A percentile compares a stretch with the other conserved stretches of the same genome.
Conservation (phyloP, 108 stramenopile genomes). For the Fistulifera pelliculosa region DNA sequence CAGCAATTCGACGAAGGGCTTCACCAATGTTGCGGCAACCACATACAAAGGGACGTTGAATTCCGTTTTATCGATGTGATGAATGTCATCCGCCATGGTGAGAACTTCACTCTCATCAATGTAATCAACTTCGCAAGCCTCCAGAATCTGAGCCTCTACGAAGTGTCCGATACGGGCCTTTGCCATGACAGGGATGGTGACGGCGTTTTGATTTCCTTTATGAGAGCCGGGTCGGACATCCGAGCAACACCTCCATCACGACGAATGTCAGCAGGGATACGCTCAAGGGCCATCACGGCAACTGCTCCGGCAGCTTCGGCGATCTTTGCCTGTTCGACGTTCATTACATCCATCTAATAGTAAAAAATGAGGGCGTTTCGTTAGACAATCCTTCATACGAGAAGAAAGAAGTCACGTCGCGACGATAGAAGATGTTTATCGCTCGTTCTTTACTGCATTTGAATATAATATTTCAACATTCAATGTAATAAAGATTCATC, state of each 20-base stretch:
- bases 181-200: constrained; percentile 99
- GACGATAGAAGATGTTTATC: too few relatives aligned
- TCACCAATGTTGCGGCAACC: constrained; percentile 98
- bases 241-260: constrained; percentile 97
- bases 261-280: constrained; percentile 98
- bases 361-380: too few relatives aligned
- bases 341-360: constrained; percentile 91
- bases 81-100: constrained; percentile 99
- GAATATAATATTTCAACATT: too few relatives aligned
- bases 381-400: too few relatives aligned
- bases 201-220: constrained; percentile 97
- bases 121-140: constrained; percentile 97
- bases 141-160: constrained; percentile 98
- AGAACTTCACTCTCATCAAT: constrained; percentile 98
- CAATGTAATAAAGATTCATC: too few relatives aligned
- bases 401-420: too few relatives aligned
- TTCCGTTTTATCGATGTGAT: constrained; percentile 97
- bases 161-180: constrained; percentile 99
- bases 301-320: constrained; percentile 98
- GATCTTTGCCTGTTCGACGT: constrained; percentile 91
- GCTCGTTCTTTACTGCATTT: too few relatives aligned
- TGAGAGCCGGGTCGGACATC: constrained; percentile 96
- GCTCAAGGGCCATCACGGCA: constrained; percentile 99
- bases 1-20: constrained; percentile 92
- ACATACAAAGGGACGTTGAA: constrained; percentile 98